Evolutionary conservation across 225 moss, liverwort and hornwort genomes (phyloP), one percentile per base, ranked within the genome.

Genomic region (Thuidium tamariscinum): DNA sequence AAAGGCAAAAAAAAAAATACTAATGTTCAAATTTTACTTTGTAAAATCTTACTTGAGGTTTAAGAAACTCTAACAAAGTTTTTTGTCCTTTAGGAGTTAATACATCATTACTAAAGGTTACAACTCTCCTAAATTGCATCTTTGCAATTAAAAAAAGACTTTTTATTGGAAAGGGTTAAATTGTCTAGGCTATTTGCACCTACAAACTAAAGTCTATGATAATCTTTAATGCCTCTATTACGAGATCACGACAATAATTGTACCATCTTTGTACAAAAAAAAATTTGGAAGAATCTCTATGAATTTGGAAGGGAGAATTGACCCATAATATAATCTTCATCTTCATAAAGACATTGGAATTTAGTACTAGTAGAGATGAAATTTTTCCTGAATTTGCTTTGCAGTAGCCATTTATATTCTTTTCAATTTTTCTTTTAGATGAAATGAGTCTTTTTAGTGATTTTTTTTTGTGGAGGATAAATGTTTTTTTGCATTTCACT

Each of bases 301-400:
- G 2, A 11, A 70, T 4, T 2, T 0, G 9, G 2, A 42, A 42
- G 26, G 16, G 2, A 3, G 5, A 42, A 42, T 15, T 25, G 42
- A 42, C 0, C 2, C 3, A 42, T 27, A 42, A 9, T 1, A 42
- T 42, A 5, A 4, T 0, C 3, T 7, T 0, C 26, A n/a, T 44
- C 5, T 27, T 42, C n/a, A 2, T 5, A 9, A 42, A 16, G 27
- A 26, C 0, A 0, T 5, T 42, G 5, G 26, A 26, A 16, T 26
- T 14, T 26, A 26, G 10, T 15, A 42, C 3, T 41, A 15, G 5
- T 0, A 8, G 0, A 12, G 25, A 68, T 8, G 13, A n/a, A 68
- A 4, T 2, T 1, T 8, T 13, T 51, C n/a, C 13, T 15, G 1
- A 25, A 1, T 25, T 69, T 5, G 0, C 15, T 67, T 37, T 67